Conservation (phyloP, 345 rosid species). For the Salix koriyanagi region DNA sequence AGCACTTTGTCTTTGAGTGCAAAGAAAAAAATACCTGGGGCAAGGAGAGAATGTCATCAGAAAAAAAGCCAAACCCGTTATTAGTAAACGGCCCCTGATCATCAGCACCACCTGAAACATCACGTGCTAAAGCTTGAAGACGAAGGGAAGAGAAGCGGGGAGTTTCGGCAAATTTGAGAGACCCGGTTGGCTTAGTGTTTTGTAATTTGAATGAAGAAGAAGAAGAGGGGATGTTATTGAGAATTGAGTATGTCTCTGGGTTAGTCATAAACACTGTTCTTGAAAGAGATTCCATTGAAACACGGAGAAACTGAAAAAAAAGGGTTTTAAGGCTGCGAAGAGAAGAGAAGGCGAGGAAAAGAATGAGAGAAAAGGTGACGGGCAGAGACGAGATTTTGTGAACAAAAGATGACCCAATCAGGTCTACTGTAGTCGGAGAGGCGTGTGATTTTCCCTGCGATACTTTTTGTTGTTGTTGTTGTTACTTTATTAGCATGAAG, state of each 20-base stretch:
- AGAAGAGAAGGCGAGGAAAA: too few relatives aligned
- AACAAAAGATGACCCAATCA: too few relatives aligned
- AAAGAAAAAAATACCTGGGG: constrained; percentile 43
- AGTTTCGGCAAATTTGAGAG: constrained; percentile 37
- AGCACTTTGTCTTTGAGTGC: neutral
- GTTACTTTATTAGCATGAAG: too few relatives aligned
- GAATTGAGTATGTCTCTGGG: constrained; percentile 23
- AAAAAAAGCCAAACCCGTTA: constrained; percentile 36
- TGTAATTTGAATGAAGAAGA: constrained; percentile 19
- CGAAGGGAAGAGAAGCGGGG: constrained; percentile 33
- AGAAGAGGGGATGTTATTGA: constrained; percentile 21
- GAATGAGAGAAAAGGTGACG: too few relatives aligned
- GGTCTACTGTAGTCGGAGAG: too few relatives aligned
- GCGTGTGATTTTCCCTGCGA: too few relatives aligned
- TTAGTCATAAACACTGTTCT: constrained; percentile 33
- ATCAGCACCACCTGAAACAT: constrained; percentile 40
- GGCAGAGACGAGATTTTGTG: too few relatives aligned
- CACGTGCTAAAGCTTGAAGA: constrained; percentile 36
- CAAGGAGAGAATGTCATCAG: constrained; percentile 39
- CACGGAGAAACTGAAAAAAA: neutral
- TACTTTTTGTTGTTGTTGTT: too few relatives aligned
- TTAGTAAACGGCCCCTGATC: constrained; percentile 18
- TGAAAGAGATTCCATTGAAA: constrained; percentile 53
- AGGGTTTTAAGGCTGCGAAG: neutral
- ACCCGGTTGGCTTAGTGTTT: constrained; percentile 29